Base-by-base conservation (phyloP, 768 basidiomycete genomes). In the Suillus tomentosus region DNA sequence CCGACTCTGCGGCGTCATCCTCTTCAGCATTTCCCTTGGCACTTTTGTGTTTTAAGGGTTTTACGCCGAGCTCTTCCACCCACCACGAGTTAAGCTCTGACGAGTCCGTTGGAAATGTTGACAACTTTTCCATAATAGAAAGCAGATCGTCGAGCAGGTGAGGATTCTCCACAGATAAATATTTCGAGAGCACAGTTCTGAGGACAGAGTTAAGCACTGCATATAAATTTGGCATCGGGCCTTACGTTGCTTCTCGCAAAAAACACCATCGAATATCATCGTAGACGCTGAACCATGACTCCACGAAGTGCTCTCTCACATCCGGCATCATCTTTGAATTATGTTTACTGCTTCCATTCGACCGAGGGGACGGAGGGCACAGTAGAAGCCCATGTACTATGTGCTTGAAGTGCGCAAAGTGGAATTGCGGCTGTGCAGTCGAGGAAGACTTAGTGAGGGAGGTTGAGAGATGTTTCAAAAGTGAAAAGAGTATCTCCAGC, bases 241-340 rank as follows among this genome's bases (percentile, higher is more conserved):
- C 84, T 64, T 74, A 91, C 93, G 81, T 84, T 62, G 90, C 81
- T 70, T 95, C 91, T 50, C 90, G 84, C 40, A 96, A 82, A 79
- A 94, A 95, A 79, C 91, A 92, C 91, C 91, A 96, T 64, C 94
- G 85, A 39, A 96, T 79, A 70, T 96, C 94, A 70, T 94, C 91
- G 72, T 91, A 72, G 14, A 90, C 85, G 67, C 86, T 87, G 68
- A 93, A 82, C 88, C 90, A 95, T 15, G 83, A 87, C 55, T 84
- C 82, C 61, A 87, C 78, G 69, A 94, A 93, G 13, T 81, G 75
- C 50, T 85, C 78, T 31, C 87, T 77, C 3, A 93, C 86, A 63
- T 91, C 89, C 5, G 79, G 61, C 62, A 88, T 84, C 19, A 88
- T 76, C 42, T 77, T 73, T 2, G 79, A 76, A 31, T 79, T 72